These are phyloP conservation scores for Aspergillus mulundensis DNA, from an alignment of 495 filamentous ascomycete species.

Conservation along the genomic window DNA sequence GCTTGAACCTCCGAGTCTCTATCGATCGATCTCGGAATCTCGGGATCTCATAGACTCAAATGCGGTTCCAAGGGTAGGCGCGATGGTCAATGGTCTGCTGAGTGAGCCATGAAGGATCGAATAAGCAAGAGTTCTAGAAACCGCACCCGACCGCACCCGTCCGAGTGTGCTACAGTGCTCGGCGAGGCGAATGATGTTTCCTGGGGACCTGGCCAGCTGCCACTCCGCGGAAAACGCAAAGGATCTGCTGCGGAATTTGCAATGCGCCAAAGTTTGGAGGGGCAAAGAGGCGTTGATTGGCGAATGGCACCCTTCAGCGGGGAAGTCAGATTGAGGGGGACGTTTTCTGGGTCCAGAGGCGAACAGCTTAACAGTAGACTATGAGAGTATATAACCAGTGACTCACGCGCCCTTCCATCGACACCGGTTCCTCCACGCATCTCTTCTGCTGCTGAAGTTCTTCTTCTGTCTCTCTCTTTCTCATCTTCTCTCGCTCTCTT, in stretches of 20 bases:
- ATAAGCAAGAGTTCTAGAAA: neutral
- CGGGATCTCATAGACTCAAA: neutral
- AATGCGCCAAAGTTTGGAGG: slow-evolving; percentile 14
- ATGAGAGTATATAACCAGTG: neutral
- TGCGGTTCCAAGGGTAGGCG: neutral
- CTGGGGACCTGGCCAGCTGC: slow-evolving; percentile 1
- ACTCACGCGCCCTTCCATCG: neutral
- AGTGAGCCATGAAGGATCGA: neutral
- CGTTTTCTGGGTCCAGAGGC: neutral
- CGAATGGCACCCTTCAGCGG: slow-evolving; percentile 7
- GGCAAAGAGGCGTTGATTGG: slow-evolving; percentile 17
- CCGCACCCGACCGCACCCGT: neutral
- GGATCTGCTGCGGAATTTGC: slow-evolving; percentile 4
- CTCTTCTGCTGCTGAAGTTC: slow-evolving; percentile 18
- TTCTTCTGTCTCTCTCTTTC: slow-evolving; percentile 3
- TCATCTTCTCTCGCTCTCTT: neutral
- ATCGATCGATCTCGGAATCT: neutral
- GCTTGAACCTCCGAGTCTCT: neutral
- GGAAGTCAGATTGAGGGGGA: neutral
- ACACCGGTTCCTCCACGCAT: neutral
- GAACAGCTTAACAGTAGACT: neutral
- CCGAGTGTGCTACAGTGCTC: neutral
- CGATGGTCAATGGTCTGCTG: neutral
- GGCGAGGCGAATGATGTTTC: neutral
- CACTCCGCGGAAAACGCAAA: slow-evolving; percentile 14